Evolutionary conservation across 208 protist genomes (phyloP).

Genomic region (Trypanosomatidae sp.): DNA sequence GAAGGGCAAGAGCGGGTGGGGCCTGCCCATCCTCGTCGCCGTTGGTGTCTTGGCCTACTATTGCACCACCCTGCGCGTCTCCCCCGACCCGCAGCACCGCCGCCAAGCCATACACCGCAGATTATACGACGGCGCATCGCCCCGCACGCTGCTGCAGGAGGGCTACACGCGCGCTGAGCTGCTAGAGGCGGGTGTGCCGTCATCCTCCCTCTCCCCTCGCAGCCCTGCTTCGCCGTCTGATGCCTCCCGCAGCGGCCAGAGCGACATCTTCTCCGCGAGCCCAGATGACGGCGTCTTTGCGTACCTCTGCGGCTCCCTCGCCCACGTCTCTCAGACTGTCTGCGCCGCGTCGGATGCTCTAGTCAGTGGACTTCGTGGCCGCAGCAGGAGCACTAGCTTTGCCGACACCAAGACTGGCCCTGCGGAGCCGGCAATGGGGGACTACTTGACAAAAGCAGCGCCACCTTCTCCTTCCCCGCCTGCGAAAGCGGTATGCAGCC

Average conservation of each 20-base stretch:
- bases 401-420: not conserved
- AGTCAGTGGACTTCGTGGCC: not conserved
- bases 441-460: no score
- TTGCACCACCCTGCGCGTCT: not conserved
- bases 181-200: constrained; percentile 17
- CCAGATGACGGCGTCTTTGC: no score
- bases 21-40: constrained; percentile 16
- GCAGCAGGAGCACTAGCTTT: not conserved
- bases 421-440: no score
- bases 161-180: constrained; percentile 24
- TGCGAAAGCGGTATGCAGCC: not conserved
- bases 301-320: constrained; percentile 4
- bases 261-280: not conserved
- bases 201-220: not conserved
- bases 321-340: not conserved
- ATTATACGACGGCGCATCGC: constrained; percentile 8
- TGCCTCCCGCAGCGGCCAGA: not conserved
- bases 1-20: constrained; percentile 14
- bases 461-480: no score
- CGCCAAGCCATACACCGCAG: not conserved
- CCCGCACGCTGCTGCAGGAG: constrained; percentile 14
- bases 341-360: not conserved
- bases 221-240: not conserved
- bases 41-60: constrained; percentile 21
- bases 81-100: constrained; percentile 5